phyloP scores from a whole-genome alignment of 2,329 filamentous ascomycete genomes.

The Alternaria atra region DNA sequence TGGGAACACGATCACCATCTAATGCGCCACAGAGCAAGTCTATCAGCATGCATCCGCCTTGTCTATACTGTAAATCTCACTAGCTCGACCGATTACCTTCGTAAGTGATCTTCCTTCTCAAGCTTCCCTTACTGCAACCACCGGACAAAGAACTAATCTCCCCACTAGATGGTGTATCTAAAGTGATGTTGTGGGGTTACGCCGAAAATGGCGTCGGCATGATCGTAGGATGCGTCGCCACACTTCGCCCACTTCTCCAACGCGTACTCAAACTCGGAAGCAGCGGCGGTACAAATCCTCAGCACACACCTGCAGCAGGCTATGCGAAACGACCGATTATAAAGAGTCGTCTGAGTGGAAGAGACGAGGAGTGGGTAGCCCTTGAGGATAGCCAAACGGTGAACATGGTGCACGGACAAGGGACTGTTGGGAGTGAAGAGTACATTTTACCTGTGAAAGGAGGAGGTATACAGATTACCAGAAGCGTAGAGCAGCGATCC shows the following conservation, averaged over 20 bases:
- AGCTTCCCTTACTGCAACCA: background rate
- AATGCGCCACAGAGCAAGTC: conserved; percentile 10
- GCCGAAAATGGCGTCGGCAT: conserved; percentile 16
- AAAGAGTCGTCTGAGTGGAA: conserved; percentile 14
- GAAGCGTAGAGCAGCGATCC: conserved; percentile 12
- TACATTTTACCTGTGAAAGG: conserved; percentile 9
- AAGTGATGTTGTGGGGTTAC: conserved; percentile 17
- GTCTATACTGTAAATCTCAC: conserved; percentile 15
- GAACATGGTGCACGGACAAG: conserved; percentile 11
- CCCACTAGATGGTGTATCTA: conserved; percentile 9
- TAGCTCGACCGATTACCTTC: conserved; percentile 10
- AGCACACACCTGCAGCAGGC: conserved; percentile 8
- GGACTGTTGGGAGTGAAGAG: conserved; percentile 10
- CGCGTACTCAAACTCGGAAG: conserved; percentile 17
- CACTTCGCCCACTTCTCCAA: conserved; percentile 15
- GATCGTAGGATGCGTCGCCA: conserved; percentile 18
- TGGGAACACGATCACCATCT: conserved; percentile 6
- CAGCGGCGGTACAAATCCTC: conserved; percentile 5
- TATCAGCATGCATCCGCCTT: conserved; percentile 17
- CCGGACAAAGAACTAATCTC: background rate
- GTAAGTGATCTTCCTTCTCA: background rate
- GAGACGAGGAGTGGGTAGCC: conserved; percentile 17
- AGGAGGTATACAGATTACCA: conserved; percentile 11
- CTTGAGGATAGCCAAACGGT: conserved; percentile 11
- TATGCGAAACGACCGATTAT: conserved; percentile 13